Evolutionary conservation across 805 yeast species (phyloP), one percentile per base, ranked within the genome.

Genomic region (Ogataea degrootiae): DNA sequence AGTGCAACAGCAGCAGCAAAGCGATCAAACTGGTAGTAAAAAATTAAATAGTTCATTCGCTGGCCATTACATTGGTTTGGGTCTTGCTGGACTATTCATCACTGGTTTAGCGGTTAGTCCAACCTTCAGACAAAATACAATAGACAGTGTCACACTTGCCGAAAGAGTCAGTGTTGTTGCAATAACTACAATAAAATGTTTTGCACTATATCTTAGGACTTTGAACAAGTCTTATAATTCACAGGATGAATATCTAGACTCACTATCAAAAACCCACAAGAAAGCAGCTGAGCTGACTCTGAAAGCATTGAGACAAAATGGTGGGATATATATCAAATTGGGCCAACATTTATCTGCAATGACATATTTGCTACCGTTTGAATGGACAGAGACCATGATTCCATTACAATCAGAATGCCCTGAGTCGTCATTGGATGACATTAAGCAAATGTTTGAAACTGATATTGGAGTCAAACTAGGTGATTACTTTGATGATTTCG

Each of bases 331-430:
- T 65, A 94, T 94, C 65, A 94, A 94, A 65, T 70, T 94, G 39
- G 99, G 99, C 12, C 99, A 94, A 64, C 99, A 94, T 62, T 71
- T 94, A 12, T 79, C 91, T 37, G 98, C 98, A 0, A 75, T 94
- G 78, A 87, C 97, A 1, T 94, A 94, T 66, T 70, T 94, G 33
- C 70, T 94, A 43, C 99, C 99, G 0, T 72, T 70, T 5, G 97
- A 94, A 67, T 94, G 99, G 99, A 92, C 98, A 1, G 80, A 81
- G 15, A 83, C 98, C 0, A 94, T 94, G 96, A 74, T 84, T 34
- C 96, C 97, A 1, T 70, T 94, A 44, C 98, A 92, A 61, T 96
- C 91, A 58, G 77, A 79, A 60, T 92, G 98, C 63, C 98, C 99
- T 0, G 72, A 75, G 54, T 85, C 96, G 1, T 77, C 90, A 0